phyloP scores from a whole-genome alignment of 805 yeast species.

The Yamadazyma endophytica region DNA sequence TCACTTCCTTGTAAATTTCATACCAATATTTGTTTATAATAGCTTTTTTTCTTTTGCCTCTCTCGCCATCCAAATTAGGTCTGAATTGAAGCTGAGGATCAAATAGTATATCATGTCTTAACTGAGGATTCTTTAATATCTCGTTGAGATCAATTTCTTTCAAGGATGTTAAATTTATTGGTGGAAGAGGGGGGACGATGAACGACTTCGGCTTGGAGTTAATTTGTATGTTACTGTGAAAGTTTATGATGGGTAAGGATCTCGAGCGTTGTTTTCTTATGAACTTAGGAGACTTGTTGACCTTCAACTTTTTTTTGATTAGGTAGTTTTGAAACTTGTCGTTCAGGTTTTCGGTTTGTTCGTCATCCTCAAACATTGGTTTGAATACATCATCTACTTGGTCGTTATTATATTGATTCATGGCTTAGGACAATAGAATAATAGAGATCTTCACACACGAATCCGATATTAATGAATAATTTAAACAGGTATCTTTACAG shows the following conservation, averaged over 20 bases:
- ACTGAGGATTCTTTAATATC: conserved; percentile 84
- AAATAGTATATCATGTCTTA: conserved; percentile 88
- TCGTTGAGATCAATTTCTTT: conserved; percentile 86
- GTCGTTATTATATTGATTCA: conserved; percentile 7
- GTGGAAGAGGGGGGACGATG: conserved; percentile 58
- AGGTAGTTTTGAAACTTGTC: conserved; percentile 2
- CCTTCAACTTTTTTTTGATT: conserved; percentile 2
- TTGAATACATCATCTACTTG: conserved; percentile 11
- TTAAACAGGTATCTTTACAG: no score
- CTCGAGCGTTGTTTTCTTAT: conserved; percentile 34
- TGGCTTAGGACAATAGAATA: no score
- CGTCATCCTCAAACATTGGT: conserved; percentile 11
- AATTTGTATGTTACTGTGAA: conserved; percentile 4
- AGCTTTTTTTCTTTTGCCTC: conserved; percentile 73
- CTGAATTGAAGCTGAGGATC: conserved; percentile 91
- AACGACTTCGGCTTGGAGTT: conserved; percentile 1
- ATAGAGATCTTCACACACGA: no score
- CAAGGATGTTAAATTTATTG: conserved; percentile 75
- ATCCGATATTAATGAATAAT: no score
- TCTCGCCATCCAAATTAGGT: conserved; percentile 86
- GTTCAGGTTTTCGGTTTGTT: conserved; percentile 3
- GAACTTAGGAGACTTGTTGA: conserved; percentile 16
- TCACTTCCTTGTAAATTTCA: conserved; percentile 67
- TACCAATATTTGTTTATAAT: conserved; percentile 82
- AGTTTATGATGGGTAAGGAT: conserved; percentile 40